These are phyloP conservation scores for Coniochaeta sp. DNA, from an alignment of 2,329 filamentous ascomycete species.

Conservation along the genomic window DNA sequence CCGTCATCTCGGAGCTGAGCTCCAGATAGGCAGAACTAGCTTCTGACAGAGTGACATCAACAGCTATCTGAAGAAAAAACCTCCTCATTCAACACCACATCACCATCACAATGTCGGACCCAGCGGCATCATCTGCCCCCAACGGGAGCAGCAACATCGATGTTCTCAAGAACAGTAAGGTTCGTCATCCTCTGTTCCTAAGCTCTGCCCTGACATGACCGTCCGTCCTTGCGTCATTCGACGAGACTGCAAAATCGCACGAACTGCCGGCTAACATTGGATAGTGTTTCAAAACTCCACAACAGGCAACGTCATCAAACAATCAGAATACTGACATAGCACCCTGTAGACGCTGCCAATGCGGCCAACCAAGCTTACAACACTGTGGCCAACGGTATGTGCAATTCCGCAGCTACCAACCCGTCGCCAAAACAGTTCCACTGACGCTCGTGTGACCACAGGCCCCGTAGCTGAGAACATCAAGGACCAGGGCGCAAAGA, in stretches of 20 bases:
- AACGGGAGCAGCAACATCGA: conserved; percentile 40
- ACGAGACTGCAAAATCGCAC: conserved; percentile 2
- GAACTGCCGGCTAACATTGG: conserved; percentile 22
- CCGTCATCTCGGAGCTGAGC: background rate
- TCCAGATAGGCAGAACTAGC: conserved; percentile 1
- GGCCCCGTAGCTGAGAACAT: conserved; percentile 54
- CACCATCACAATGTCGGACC: conserved; percentile 32
- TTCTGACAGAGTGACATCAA: conserved; percentile 2
- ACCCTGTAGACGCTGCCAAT: conserved; percentile 36
- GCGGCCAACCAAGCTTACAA: conserved; percentile 27
- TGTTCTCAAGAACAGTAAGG: conserved; percentile 47
- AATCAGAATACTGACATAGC: conserved; percentile 24
- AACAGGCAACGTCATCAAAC: conserved; percentile 9
- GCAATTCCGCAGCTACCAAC: background rate
- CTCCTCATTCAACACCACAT: conserved; percentile 8
- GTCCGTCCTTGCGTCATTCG: background rate
- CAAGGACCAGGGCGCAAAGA: conserved; percentile 48
- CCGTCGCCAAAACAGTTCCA: background rate
- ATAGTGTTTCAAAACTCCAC: conserved; percentile 23
- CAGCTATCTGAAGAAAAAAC: background rate
- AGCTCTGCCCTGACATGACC: background rate
- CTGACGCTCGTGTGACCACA: conserved; percentile 17
- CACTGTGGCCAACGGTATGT: conserved; percentile 39
- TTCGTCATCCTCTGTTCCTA: conserved; percentile 22
- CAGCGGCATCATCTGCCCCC: conserved; percentile 5